These are phyloP conservation scores for Trichoderma sp. DNA, from an alignment of 2,329 filamentous ascomycete genomes.

Conservation along the genomic window DNA sequence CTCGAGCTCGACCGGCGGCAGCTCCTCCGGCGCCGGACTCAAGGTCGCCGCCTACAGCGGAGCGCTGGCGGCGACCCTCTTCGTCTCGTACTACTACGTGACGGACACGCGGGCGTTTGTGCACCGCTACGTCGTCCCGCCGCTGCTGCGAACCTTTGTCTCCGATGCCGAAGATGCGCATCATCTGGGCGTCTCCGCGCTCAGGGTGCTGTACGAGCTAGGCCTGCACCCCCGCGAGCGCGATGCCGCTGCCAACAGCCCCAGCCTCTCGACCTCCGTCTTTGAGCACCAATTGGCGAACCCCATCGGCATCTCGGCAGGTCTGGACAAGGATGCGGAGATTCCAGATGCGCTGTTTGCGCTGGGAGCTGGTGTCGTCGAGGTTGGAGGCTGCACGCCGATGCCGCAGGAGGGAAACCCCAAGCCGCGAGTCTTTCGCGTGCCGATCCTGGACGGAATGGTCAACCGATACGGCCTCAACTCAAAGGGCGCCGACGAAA, in stretches of 20 bases:
- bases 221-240: conserved; percentile 83
- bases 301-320: conserved; percentile 92
- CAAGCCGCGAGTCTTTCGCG: conserved; percentile 82
- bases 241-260: conserved; percentile 44
- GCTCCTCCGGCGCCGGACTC: conserved; percentile 2
- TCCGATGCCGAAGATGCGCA: conserved; percentile 92
- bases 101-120: conserved; percentile 74
- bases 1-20: conserved; percentile 18
- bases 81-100: conserved; percentile 64
- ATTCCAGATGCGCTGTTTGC: conserved; percentile 83
- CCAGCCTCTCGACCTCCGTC: conserved; percentile 52
- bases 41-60: conserved; percentile 47
- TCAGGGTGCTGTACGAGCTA: conserved; percentile 73
- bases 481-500: conserved; percentile 82
- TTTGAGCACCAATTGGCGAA: conserved; percentile 79
- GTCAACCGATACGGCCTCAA: conserved; percentile 97
- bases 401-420: conserved; percentile 87
- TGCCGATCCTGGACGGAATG: conserved; percentile 80
- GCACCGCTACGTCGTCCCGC: conserved; percentile 69
- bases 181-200: conserved; percentile 68
- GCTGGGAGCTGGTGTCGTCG: conserved; percentile 82
- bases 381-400: conserved; percentile 89
- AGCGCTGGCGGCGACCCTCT: conserved; percentile 47
- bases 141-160: conserved; percentile 64
- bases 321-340: conserved; percentile 91